Evolutionary conservation across 139 green algal species (phyloP).

Genomic region (Coelastrella sp.): DNA sequence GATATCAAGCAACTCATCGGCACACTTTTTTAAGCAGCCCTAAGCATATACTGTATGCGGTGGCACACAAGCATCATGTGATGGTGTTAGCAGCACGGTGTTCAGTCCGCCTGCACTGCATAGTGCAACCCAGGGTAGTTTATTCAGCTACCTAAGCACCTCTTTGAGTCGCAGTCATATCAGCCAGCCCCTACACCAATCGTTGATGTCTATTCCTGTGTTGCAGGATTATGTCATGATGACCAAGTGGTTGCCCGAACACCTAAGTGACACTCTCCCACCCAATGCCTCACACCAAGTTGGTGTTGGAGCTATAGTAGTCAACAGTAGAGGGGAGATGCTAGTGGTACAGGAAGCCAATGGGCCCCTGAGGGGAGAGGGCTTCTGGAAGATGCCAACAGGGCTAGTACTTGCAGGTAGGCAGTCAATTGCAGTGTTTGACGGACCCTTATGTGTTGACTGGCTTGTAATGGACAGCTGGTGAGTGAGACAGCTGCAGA

Average conservation of each 20-base stretch:
- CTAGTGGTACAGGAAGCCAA: slow-evolving; percentile 87
- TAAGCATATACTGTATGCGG: too few species aligned
- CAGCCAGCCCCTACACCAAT: too few species aligned
- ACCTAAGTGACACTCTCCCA: slow-evolving; percentile 70
- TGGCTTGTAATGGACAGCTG: background rate
- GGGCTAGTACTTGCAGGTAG: slow-evolving; percentile 65
- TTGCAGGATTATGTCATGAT: slow-evolving; percentile 83
- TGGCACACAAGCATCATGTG: too few species aligned
- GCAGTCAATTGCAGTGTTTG: background rate
- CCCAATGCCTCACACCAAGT: slow-evolving; percentile 88
- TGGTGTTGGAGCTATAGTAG: slow-evolving; percentile 87
- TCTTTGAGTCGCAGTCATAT: too few species aligned
- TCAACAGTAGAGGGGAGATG: slow-evolving; percentile 73
- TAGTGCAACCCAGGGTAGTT: too few species aligned
- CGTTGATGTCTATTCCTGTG: too few species aligned
- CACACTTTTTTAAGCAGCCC: too few species aligned
- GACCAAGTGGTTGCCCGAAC: slow-evolving; percentile 76
- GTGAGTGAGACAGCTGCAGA: background rate
- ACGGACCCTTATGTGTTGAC: background rate
- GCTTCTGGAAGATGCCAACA: slow-evolving; percentile 91
- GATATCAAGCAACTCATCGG: too few species aligned
- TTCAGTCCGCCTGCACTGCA: too few species aligned
- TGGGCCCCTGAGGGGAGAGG: slow-evolving; percentile 72
- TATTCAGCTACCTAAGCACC: too few species aligned
- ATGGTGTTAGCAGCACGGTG: too few species aligned